Evolutionary conservation across 2,329 filamentous ascomycete genomes (phyloP), one percentile per base, ranked within the genome.

Genomic region (Lachnellula subtilissima): DNA sequence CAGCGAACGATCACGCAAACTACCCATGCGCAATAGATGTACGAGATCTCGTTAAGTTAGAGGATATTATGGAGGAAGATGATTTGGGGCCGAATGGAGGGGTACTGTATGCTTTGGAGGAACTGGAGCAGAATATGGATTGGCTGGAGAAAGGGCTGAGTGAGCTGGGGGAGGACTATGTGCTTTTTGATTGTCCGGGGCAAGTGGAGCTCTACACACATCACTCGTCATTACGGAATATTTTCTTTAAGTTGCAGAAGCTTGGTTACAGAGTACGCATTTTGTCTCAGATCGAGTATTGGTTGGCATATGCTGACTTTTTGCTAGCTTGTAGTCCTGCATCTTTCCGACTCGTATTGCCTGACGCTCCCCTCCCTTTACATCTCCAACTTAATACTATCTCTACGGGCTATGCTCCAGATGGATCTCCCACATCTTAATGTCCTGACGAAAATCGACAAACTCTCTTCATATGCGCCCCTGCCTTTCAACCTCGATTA

Each of bases 131-230:
- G 66, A 97, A 97, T 70, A 85, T 93, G 61, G 91, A 95, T 62
- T 99, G 92, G 91, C 75, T 99, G 14, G 88, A 92, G 67, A 81
- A 89, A 51, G 87, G 89, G 2, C 71, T 99, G 63, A 88, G 88
- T 64, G 82, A 87, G 67, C 78, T 96, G 42, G 87, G 82, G 75
- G 90, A 97, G 62, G 92, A 97, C 65, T 99, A 97, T 69, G 76
- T 99, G 55, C 74, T 99, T 11, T 97, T 99, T 62, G 94, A 99
- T 75, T 97, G 94, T 64, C 94, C 94, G 0, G 94, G 94, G 0
- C 94, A 99, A 72, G 93, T 97, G 49, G 94, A 99, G 74, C 81
- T 99, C 5, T 97, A 97, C 69, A 97, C 93, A 47, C 94, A 97
- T 70, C 94, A 99, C 74, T 86, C 86, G 55, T 95, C 91, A 14